Base-by-base conservation (phyloP, 2,329 filamentous ascomycete genomes). In the Sporothrix brasiliensis region DNA sequence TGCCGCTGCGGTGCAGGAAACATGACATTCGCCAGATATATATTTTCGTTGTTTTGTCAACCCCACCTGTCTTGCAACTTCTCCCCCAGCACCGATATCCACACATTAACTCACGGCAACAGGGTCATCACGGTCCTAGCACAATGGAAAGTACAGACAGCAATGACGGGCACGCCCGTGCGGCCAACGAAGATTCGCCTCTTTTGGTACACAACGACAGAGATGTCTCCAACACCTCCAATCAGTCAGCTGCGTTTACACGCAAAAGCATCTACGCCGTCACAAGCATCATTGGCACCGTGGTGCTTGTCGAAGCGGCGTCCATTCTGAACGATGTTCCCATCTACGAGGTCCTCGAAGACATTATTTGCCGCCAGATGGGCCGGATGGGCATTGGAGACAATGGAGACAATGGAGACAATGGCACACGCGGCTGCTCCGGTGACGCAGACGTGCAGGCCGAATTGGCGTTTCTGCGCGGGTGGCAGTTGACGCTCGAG, bases 401-500 rank as follows among this genome's bases (percentile, higher is more conserved):
- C n/a, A 24, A 24, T 24, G 24, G 24, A 24, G 24, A 24, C 24
- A 24, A 54, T 54, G 21, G 52, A 27, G 52, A 54, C n/a, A 27
- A 27, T 54, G 21, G 9, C n/a, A 27, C 9, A 27, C 21, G 39
- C 27, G 60, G 60, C 73, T 71, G 72, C 53, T 60, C 39, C 21
- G 53, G 44, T 6, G 39, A 68, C 21, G 56, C 50, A 14, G 52
- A 58, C 19, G 67, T 68, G 16, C 67, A 68, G 41, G 67, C 67
- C 21, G 67, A 68, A n/a, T 39, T 68, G 34, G 67, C 67, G 19
- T 68, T 27, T 34, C 21, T 68, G 30, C 67, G 67, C 52, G 67
- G 67, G 52, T 68, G 67, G 67, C 53, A 54, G 53, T 19, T 68
- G 52, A 68, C 67, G 7, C 53, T 68, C 27, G 67, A 68, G 16